Conservation (phyloP, 2,329 filamentous ascomycete species). For the Diaporthe eres region DNA sequence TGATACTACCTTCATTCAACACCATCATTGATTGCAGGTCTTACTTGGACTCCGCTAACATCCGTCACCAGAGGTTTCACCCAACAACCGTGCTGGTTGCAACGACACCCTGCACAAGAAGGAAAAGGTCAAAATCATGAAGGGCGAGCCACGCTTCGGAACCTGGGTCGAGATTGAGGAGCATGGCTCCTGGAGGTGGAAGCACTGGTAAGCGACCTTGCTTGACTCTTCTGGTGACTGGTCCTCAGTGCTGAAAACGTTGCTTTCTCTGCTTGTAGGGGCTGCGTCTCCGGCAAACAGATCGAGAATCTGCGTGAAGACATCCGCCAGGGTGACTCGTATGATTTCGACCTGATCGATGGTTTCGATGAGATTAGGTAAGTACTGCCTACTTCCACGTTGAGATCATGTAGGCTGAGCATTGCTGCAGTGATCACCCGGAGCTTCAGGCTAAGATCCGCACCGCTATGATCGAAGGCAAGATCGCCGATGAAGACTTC, state of each 20-base stretch:
- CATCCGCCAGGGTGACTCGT: slow-evolving; percentile 61
- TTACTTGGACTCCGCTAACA: neutral
- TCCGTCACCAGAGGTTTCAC: slow-evolving; percentile 74
- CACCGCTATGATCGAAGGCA: slow-evolving; percentile 80
- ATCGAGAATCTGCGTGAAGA: slow-evolving; percentile 75
- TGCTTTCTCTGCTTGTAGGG: slow-evolving; percentile 68
- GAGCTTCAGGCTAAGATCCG: slow-evolving; percentile 82
- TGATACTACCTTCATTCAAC: neutral
- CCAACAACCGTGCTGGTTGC: slow-evolving; percentile 81
- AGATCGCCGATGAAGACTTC: slow-evolving; percentile 89
- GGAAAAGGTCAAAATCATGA: slow-evolving; percentile 76
- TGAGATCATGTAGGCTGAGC: slow-evolving; percentile 21
- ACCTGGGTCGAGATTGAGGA: slow-evolving; percentile 76
- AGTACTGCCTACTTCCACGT: slow-evolving; percentile 45
- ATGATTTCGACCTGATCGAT: slow-evolving; percentile 79
- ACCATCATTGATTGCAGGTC: neutral
- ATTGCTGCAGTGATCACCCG: slow-evolving; percentile 57
- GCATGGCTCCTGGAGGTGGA: slow-evolving; percentile 80
- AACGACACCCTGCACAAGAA: slow-evolving; percentile 82
- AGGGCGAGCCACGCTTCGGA: slow-evolving; percentile 85
- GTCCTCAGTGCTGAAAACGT: neutral
- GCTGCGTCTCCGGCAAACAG: slow-evolving; percentile 85
- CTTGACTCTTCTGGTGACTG: neutral
- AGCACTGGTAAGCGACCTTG: slow-evolving; percentile 81
- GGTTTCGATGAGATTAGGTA: slow-evolving; percentile 82